A percentile compares a stretch with the other conserved stretches of the same genome.
These are phyloP conservation scores for Neonectria punicea DNA, from an alignment of 2,329 filamentous ascomycete genomes.

Conservation along the genomic window DNA sequence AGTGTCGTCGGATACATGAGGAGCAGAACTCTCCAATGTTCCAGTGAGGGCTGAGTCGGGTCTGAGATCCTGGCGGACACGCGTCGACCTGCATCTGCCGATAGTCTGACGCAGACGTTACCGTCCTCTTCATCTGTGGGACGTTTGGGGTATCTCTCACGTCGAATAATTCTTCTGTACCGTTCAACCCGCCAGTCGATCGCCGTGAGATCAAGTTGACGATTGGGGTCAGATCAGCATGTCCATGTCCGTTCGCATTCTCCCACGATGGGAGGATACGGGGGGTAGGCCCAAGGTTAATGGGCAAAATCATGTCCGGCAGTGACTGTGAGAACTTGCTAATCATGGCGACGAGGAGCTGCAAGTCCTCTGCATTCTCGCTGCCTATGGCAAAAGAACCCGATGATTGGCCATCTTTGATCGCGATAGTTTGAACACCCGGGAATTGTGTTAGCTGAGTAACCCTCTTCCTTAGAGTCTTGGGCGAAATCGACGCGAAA, in stretches of 20 bases:
- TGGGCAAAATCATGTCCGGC: conserved; percentile 84
- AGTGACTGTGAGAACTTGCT: conserved; percentile 76
- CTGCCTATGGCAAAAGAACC: conserved; percentile 50
- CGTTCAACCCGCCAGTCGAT: conserved; percentile 24
- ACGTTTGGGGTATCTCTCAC: not conserved
- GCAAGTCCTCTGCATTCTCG: conserved; percentile 50
- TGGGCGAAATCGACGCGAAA: conserved; percentile 79
- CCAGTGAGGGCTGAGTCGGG: conserved; percentile 69
- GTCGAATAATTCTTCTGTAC: conserved; percentile 6
- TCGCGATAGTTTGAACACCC: conserved; percentile 61
- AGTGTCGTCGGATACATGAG: conserved; percentile 71
- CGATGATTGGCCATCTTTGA: conserved; percentile 71
- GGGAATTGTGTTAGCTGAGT: conserved; percentile 52
- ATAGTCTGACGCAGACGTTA: conserved; percentile 46
- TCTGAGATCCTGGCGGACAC: conserved; percentile 71
- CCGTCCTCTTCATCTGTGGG: not conserved
- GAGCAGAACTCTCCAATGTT: conserved; percentile 72
- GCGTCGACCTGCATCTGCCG: conserved; percentile 58
- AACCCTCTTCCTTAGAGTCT: conserved; percentile 71
- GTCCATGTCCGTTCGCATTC: conserved; percentile 53
- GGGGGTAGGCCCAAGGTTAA: conserved; percentile 72
- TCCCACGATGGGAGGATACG: conserved; percentile 67
- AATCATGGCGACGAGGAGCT: conserved; percentile 72
- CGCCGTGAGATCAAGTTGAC: conserved; percentile 45
- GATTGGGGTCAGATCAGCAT: conserved; percentile 42